A percentile compares a stretch with the other conserved stretches of the same genome.
Evolutionary conservation across 768 basidiomycete genomes (phyloP).

Genomic region (Lenzites betulinus): DNA sequence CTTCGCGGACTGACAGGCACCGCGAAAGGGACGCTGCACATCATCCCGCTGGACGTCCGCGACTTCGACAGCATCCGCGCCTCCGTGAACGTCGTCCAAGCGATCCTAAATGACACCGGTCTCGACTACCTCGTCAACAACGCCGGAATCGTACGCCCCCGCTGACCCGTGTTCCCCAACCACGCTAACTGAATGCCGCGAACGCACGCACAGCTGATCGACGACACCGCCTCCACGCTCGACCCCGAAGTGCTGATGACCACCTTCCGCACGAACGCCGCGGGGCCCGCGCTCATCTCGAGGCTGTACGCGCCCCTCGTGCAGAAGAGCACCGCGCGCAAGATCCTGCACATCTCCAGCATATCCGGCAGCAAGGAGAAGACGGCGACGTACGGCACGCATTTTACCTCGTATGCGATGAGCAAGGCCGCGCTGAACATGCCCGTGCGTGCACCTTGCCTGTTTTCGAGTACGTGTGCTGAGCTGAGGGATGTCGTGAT

Average conservation of each 20-base stretch:
- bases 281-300: conserved; percentile 5
- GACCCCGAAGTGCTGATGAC: not conserved
- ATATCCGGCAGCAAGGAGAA: not conserved
- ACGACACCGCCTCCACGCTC: not conserved
- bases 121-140: too few relatives aligned
- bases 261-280: conserved; percentile 10
- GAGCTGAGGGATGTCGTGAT: not conserved
- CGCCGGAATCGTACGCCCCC: too few relatives aligned
- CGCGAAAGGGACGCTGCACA: too few relatives aligned
- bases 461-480: not conserved
- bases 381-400: not conserved
- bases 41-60: too few relatives aligned
- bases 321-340: conserved; percentile 6
- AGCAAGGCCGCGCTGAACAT: conserved; percentile 23
- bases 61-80: too few relatives aligned
- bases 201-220: not conserved
- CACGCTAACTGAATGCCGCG: too few relatives aligned
- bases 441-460: not conserved
- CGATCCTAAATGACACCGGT: too few relatives aligned
- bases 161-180: too few relatives aligned
- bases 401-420: not conserved
- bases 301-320: conserved; percentile 10
- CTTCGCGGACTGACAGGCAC: too few relatives aligned
- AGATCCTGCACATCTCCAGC: conserved; percentile 18
- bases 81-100: too few relatives aligned